A percentile compares a stretch with the other conserved stretches of the same genome.
Conservation (phyloP, 129 eudicot species). For the Ambrosia artemisiifolia region DNA sequence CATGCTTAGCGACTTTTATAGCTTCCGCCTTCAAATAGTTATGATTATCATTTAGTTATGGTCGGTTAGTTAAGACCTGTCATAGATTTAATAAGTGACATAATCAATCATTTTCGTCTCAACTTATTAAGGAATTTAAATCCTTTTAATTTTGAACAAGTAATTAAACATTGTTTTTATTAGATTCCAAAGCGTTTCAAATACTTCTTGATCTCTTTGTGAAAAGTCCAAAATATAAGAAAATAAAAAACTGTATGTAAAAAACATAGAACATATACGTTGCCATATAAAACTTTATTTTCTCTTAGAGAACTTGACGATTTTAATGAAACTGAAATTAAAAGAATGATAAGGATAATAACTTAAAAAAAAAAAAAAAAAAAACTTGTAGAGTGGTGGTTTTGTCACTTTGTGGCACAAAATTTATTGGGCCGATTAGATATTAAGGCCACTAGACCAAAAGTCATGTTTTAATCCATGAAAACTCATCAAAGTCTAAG, state of each 20-base stretch:
- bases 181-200: neutral
- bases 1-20: too few relatives aligned
- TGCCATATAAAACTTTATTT: too few relatives aligned
- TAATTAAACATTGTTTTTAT: neutral
- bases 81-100: neutral
- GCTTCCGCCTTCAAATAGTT: too few relatives aligned
- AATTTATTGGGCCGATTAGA: neutral
- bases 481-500: constrained; percentile 1
- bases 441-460: neutral
- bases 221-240: too few relatives aligned
- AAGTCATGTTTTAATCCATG: neutral
- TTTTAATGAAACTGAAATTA: too few relatives aligned
- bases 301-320: too few relatives aligned
- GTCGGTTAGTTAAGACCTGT: neutral
- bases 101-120: neutral
- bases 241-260: neutral
- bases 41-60: neutral
- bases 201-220: too few relatives aligned
- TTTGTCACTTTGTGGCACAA: neutral
- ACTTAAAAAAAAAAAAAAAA: too few relatives aligned
- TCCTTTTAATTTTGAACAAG: neutral
- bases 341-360: too few relatives aligned
- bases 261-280: neutral
- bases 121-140: too few relatives aligned
- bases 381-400: too few relatives aligned